Evolutionary conservation across 768 basidiomycete species (phyloP), one percentile per base, ranked within the genome.

Genomic region (Rhizopogon roseolus): DNA sequence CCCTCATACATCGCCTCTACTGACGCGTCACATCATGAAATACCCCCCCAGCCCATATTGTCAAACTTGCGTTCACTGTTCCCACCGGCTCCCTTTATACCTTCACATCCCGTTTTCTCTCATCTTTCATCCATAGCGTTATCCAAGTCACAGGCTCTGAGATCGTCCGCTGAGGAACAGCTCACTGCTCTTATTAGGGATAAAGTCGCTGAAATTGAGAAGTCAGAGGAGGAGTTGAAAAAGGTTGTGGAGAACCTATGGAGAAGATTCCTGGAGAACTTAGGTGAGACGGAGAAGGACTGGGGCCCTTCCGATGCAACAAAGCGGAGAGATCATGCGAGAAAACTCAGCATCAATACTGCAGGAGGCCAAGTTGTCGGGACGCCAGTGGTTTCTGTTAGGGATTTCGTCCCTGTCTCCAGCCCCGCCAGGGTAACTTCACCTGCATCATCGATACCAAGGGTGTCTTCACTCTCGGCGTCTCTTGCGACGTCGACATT

Each of bases 51-150:
- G 17, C 62, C 70, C 42, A 76, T 77, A 64, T 71, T 91, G 41
- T 77, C 81, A 38, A 67, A 75, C 53, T 59, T 87, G 57, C 76
- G 77, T 38, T 77, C 85, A 5, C 69, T 91, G 38, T 86, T 90
- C 64, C 81, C 83, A 27, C 88, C 88, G 16, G 81, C 85, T 19
- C 89, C 90, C 16, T 91, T 88, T 67, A 80, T 85, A 0, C 85
- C 90, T 6, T 81, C 85, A 16, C 86, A 92, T 60, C 81, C 82
- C 6, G 79, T 83, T 40, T 92, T 91, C 62, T 57, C 73, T 41
- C 82, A 88, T 64, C 73, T 92, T 32, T 76, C 84, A 14, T 72
- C 77, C 22, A 62, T 83, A 46, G 89, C 90, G 13, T 64, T 71
- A 25, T 66, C 75, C 34, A 71, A 78, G 60, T 88, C 87, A 0